Percentiles rank a stretch among this genome's conserved stretches.
Conservation (phyloP, 164 flowering plant species). For the Vitis rupestris region DNA sequence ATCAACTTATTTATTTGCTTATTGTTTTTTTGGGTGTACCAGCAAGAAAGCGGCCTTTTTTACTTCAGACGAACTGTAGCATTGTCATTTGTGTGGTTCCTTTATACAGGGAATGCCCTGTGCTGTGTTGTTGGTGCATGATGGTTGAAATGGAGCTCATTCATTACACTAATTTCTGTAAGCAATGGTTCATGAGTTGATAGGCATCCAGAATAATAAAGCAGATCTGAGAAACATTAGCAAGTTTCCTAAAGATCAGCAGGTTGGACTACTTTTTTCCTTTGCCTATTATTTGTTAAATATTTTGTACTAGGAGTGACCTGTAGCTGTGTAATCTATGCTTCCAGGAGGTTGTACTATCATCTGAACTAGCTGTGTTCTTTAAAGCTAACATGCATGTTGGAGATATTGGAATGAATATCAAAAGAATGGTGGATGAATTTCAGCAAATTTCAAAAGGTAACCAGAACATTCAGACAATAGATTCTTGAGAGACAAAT, state of each 20-base stretch:
- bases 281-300: not conserved
- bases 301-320: not conserved
- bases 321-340: slow-evolving; percentile 7
- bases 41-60: slow-evolving; percentile 93
- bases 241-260: slow-evolving; percentile 74
- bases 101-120: no score
- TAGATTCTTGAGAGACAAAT: slow-evolving; percentile 48
- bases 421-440: slow-evolving; percentile 94
- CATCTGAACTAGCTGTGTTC: slow-evolving; percentile 90
- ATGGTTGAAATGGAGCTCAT: not conserved
- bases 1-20: not conserved
- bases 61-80: slow-evolving; percentile 65
- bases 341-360: slow-evolving; percentile 85
- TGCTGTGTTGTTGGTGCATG: no score
- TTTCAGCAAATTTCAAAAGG: slow-evolving; percentile 91
- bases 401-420: slow-evolving; percentile 98
- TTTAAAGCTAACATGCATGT: slow-evolving; percentile 94
- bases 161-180: slow-evolving; percentile 23
- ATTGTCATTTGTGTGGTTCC: not conserved
- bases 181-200: slow-evolving; percentile 98
- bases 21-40: slow-evolving; percentile 36
- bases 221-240: slow-evolving; percentile 69
- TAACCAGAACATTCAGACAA: slow-evolving; percentile 92
- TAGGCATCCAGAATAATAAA: slow-evolving; percentile 89
- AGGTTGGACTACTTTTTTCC: slow-evolving; percentile 43